Percentiles rank a stretch among this genome's conserved stretches.
Evolutionary conservation across 805 yeast species (phyloP).

Genomic region (Ogataea methanolica): DNA sequence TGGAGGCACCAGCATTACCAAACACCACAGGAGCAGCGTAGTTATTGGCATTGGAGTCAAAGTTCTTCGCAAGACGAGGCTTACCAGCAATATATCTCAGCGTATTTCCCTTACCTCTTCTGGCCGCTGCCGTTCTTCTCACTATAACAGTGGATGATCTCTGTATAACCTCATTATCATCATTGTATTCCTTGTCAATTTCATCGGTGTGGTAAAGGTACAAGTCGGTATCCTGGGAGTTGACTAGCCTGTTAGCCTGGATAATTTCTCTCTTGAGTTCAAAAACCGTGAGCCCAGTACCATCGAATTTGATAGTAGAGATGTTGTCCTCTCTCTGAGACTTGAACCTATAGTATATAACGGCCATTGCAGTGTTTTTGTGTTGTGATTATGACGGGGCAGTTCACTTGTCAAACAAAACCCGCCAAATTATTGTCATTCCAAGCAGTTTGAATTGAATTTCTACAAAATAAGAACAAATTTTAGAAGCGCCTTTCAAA

Average conservation of each 20-base stretch:
- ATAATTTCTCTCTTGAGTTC: constrained; percentile 92
- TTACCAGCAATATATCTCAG: constrained; percentile 69
- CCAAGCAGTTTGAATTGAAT: too few species aligned
- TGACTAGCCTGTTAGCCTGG: constrained; percentile 70
- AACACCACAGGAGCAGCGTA: constrained; percentile 4
- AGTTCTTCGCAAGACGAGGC: constrained; percentile 40
- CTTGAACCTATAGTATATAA: constrained; percentile 75
- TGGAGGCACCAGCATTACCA: constrained; percentile 9
- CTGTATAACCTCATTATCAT: constrained; percentile 88
- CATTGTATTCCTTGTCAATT: constrained; percentile 55
- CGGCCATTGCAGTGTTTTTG: constrained; percentile 21
- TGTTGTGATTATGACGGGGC: too few species aligned
- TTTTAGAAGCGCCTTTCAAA: not conserved
- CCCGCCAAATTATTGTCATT: too few species aligned
- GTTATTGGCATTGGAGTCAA: constrained; percentile 8
- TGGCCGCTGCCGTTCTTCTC: constrained; percentile 65
- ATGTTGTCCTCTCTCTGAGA: constrained; percentile 68
- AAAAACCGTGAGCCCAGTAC: constrained; percentile 93
- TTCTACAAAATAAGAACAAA: too few species aligned
- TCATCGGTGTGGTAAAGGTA: constrained; percentile 60
- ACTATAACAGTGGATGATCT: constrained; percentile 83
- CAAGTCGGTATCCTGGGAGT: constrained; percentile 81
- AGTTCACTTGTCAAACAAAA: too few species aligned
- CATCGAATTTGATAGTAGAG: constrained; percentile 82
- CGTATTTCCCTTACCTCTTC: constrained; percentile 51